Conservation (phyloP, 2,329 filamentous ascomycete genomes). For the Penicillium sp. region DNA sequence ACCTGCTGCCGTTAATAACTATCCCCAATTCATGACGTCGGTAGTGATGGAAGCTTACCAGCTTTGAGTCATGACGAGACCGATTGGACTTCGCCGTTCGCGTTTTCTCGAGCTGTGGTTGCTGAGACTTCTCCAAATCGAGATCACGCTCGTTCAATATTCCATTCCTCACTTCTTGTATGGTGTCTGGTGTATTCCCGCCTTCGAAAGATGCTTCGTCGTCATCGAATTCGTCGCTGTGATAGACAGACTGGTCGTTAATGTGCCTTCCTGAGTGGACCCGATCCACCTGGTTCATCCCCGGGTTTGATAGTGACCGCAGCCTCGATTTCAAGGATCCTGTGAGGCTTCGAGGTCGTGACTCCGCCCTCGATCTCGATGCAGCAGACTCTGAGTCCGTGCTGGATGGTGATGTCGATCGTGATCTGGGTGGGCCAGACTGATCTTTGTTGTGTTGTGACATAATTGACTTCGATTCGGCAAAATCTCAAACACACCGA, state of each 20-base stretch:
- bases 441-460: slow-evolving; percentile 3
- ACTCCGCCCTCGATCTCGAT: slow-evolving; percentile 10
- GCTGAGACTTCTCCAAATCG: slow-evolving; percentile 26
- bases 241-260: slow-evolving; percentile 37
- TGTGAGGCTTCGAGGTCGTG: slow-evolving; percentile 3
- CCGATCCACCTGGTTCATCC: slow-evolving; percentile 21
- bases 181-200: slow-evolving; percentile 15
- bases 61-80: slow-evolving; percentile 24
- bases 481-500: neutral
- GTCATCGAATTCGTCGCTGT: slow-evolving; percentile 23
- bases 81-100: slow-evolving; percentile 23
- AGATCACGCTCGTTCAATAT: slow-evolving; percentile 30
- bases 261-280: slow-evolving; percentile 35
- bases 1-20: slow-evolving; percentile 29
- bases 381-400: slow-evolving; percentile 10
- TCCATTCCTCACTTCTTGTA: slow-evolving; percentile 26
- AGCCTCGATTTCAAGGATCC: slow-evolving; percentile 8
- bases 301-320: slow-evolving; percentile 18
- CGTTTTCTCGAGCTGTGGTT: slow-evolving; percentile 25
- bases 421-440: slow-evolving; percentile 10
- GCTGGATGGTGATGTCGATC: slow-evolving; percentile 20
- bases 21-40: neutral
- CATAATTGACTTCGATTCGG: slow-evolving; percentile 11
- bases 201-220: slow-evolving; percentile 2
- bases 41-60: slow-evolving; percentile 21